Conservation (phyloP, 176 grass and related monocot species). For the Lolium perenne region DNA sequence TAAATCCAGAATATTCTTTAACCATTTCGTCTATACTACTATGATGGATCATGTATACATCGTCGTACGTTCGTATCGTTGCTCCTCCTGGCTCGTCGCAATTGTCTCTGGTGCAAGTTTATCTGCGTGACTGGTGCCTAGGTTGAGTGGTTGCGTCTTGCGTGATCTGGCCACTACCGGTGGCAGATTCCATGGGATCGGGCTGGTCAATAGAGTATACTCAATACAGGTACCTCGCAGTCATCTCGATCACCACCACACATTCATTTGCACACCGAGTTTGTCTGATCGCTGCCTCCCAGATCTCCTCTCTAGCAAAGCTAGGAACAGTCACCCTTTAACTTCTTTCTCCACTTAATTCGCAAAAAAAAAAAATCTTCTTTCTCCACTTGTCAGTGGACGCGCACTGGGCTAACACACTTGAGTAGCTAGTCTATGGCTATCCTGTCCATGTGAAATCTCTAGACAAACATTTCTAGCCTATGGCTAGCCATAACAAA, state of each 20-base stretch:
- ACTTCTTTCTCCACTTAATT: neutral
- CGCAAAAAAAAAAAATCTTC: too few relatives aligned
- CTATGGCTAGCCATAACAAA: neutral
- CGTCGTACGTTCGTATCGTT: too few relatives aligned
- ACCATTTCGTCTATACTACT: too few relatives aligned
- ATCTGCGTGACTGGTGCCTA: neutral
- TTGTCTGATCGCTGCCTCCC: constrained; percentile 3
- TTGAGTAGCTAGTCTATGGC: neutral
- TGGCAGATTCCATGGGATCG: neutral
- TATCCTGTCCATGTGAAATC: constrained; percentile 19
- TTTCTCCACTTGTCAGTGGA: neutral
- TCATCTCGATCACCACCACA: neutral
- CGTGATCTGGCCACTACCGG: neutral
- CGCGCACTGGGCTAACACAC: neutral
- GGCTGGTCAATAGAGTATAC: too few relatives aligned
- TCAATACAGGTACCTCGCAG: constrained; percentile 12
- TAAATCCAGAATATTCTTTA: too few relatives aligned
- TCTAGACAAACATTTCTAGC: neutral
- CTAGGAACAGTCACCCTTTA: neutral
- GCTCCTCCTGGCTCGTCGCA: too few relatives aligned
- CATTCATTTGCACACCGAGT: neutral
- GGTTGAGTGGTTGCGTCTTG: too few relatives aligned
- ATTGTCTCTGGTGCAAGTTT: neutral
- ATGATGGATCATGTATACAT: too few relatives aligned
- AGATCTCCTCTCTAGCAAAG: constrained; percentile 2